These are phyloP conservation scores for Nemania serpens DNA, from an alignment of 2,329 filamentous ascomycete genomes.

Conservation along the genomic window DNA sequence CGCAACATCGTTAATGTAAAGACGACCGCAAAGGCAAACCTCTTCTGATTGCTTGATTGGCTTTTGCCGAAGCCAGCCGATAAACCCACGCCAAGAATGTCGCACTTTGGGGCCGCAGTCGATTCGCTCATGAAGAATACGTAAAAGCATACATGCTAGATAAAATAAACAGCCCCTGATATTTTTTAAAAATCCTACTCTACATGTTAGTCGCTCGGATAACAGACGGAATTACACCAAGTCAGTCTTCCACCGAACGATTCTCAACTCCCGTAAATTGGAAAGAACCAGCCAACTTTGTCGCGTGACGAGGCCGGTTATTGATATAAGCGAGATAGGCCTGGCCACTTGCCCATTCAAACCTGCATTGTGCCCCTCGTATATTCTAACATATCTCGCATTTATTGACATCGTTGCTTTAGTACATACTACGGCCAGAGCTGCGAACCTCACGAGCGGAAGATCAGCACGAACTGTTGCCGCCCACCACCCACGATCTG, in stretches of 20 bases:
- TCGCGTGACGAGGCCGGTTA: slow-evolving; percentile 4
- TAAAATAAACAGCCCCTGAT: neutral
- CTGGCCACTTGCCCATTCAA: neutral
- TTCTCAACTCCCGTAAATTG: neutral
- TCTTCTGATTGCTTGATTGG: neutral
- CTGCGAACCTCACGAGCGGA: neutral
- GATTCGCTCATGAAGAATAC: neutral
- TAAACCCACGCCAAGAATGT: neutral
- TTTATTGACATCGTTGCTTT: neutral
- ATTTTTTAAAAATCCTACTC: neutral
- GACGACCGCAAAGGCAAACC: neutral
- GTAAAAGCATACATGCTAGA: neutral
- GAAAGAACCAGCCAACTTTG: neutral
- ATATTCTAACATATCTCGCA: slow-evolving; percentile 14
- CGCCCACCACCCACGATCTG: slow-evolving; percentile 9
- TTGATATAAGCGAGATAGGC: neutral
- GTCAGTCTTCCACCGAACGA: no score
- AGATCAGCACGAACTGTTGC: slow-evolving; percentile 1
- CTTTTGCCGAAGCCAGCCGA: neutral
- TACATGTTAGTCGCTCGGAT: no score
- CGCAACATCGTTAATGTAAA: neutral
- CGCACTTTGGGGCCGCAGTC: neutral
- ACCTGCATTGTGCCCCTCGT: neutral
- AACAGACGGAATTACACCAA: no score
- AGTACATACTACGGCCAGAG: neutral